Base-by-base conservation (phyloP, 2,329 filamentous ascomycete species). In the Nothophaeocryptopus gaeumannii region DNA sequence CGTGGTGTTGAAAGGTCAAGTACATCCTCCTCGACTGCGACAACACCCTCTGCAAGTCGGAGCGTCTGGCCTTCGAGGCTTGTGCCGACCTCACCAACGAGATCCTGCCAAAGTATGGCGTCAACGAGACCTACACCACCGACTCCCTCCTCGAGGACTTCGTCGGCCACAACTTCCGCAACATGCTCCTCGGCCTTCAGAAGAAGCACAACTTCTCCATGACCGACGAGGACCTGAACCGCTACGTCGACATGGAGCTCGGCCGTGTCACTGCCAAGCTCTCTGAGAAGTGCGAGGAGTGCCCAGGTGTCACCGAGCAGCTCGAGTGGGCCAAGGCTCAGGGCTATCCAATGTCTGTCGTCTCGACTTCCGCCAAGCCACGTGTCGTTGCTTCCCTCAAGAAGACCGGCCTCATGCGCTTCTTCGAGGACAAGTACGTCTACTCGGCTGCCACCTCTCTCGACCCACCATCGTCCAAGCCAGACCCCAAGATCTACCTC, bases 11-110 rank as follows among this genome's bases (percentile, higher is more conserved):
- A 41, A 50, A 68, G 65, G 71, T 72, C 67, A 75, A 74, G 59
- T 73, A 76, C 67, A 73, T 77, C 64, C 73, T 77, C 57, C 73
- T 78, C 68, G 75, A 78, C 71, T 78, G 78, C 72, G 77, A 96
- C 81, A 96, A 96, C 80, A 96, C 90, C 58, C 88, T 96, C 69
- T 89, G 93, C 69, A 83, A 93, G 63, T 95, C 89, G 47, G 91
- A 96, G 77, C 84, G 88, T 65, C 80, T 95, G 62, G 90, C 90
- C 68, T 95, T 96, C 70, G 88, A 92, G 74, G 90, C 88, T 60
- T 95, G 89, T 72, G 88, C 90, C 64, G 86, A 88, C 53, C 83
- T 96, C 58, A 86, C 89, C 77, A 96, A 96, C 74, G 78, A 89
- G 71, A 88, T 95, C 69, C 83, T 92, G 68, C 77, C 79, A 62